phyloP scores from a whole-genome alignment of 768 basidiomycete species.

The Brasilioporus rufonigricans region DNA sequence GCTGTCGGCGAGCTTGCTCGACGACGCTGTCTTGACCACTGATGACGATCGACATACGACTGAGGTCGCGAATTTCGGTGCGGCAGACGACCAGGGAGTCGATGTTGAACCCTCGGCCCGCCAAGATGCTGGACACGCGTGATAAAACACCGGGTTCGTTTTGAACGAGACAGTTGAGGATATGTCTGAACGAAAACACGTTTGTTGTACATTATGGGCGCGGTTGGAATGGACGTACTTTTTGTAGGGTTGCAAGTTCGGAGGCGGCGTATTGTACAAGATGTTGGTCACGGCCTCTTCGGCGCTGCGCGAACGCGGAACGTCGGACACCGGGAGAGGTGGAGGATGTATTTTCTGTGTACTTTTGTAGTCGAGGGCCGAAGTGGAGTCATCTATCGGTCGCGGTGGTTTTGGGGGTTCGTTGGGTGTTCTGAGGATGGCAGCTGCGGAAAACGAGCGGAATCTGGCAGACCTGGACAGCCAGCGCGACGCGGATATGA shows the following conservation, averaged over 20 bases:
- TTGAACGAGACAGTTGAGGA: conserved; percentile 97
- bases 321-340: conserved; percentile 79
- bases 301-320: conserved; percentile 80
- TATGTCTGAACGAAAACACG: conserved; percentile 57
- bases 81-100: conserved; percentile 98
- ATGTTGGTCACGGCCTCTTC: conserved; percentile 98
- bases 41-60: conserved; percentile 97
- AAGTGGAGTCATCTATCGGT: conserved; percentile 89
- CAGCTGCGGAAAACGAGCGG: conserved; percentile 24
- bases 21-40: conserved; percentile 97
- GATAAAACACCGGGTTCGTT: conserved; percentile 99
- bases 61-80: conserved; percentile 95
- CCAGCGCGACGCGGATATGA: conserved; percentile 18
- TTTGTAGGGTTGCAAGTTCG: conserved; percentile 89
- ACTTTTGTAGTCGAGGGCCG: conserved; percentile 89
- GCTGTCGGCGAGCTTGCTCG: conserved; percentile 92
- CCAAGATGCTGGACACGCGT: conserved; percentile 95
- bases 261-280: conserved; percentile 92
- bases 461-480: conserved; percentile 10
- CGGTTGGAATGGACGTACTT: conserved; percentile 45
- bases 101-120: conserved; percentile 97
- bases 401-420: conserved; percentile 69
- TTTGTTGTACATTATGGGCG: background rate
- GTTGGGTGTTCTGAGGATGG: conserved; percentile 13
- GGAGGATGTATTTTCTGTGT: conserved; percentile 71